Conservation (phyloP, 1,284 basidiomycete genomes). For the Mycosarcoma mackinlayi region DNA sequence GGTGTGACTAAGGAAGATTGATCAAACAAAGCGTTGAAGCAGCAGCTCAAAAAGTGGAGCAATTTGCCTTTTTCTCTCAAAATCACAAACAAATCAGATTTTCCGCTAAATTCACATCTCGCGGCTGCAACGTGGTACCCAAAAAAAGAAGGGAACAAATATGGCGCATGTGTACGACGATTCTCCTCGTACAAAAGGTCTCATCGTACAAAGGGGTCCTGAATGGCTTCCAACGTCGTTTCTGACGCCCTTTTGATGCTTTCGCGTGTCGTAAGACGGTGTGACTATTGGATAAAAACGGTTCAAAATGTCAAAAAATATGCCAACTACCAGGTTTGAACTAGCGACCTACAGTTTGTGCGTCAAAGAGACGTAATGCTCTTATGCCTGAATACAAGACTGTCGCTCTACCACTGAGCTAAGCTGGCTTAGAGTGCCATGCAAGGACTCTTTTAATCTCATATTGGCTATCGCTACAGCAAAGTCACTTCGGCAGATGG, state of each 20-base stretch:
- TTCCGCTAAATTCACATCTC: conserved; percentile 1
- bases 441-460: no score
- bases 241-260: not conserved
- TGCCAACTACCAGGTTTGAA: conserved; percentile 24
- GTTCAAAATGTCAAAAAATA: not conserved
- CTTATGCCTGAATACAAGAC: conserved; percentile 17
- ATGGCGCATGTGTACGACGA: not conserved
- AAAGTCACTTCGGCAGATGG: no score
- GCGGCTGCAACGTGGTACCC: not conserved
- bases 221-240: not conserved
- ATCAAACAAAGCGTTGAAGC: not conserved
- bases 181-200: not conserved
- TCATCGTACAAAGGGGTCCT: no score
- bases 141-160: no score
- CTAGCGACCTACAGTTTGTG: conserved; percentile 11
- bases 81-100: not conserved
- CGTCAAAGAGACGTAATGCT: not conserved
- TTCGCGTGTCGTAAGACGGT: not conserved
- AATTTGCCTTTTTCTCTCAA: not conserved
- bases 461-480: no score
- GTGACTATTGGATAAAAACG: not conserved
- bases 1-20: no score
- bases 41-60: not conserved
- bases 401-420: conserved; percentile 13
- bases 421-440: not conserved